Base-by-base conservation (phyloP, 108 stramenopile species). In the Mediolabrus comicus region DNA sequence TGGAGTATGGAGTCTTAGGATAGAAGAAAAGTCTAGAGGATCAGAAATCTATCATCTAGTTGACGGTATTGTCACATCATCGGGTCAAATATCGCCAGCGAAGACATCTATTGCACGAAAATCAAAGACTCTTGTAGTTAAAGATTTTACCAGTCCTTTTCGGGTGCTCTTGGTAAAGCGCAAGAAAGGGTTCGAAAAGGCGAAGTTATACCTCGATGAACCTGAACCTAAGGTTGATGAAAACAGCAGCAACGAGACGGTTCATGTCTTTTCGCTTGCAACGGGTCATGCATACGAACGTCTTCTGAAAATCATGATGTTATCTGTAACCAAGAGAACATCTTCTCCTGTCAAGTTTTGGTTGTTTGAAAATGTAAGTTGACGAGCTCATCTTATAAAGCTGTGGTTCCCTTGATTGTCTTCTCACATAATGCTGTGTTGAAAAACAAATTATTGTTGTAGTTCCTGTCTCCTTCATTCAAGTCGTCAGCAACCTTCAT, bases 261-360 rank as follows among this genome's bases (percentile, higher is more conserved):
- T 99, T 49, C 92, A 99, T 67, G 97, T 99, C 2, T 99, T 99
- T 71, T 97, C 95, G 3, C 75, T 99, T 14, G 98, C 98, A 8
- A 96, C 98, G 9, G 99, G 99, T 25, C 94, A 97, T 63, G 78
- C 98, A 29, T 99, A 99, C 70, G 99, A 99, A 81, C 75, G 98
- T 28, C 83, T 99, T 33, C 71, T 97, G 17, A 95, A 97, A 69
- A 98, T 99, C 55, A 99, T 99, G 99, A 98, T 99, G 98, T 84
- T 98, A 16, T 93, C 91, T 62, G 98, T 99, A 34, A 95, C 90
- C 1, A 97, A 95, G 82, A 83, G 95, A 46, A 95, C 97, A 36
- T 85, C 88, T 26, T 69, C 94, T 16, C 95, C 89, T 62, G 98
- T 99, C 31, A 98, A 98, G 72, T 99, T 99, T 80, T 99, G 98